A percentile compares a stretch with the other conserved stretches of the same genome.
Conservation (phyloP, 148 eudicot species). For the Dysphania ambrosioides region DNA sequence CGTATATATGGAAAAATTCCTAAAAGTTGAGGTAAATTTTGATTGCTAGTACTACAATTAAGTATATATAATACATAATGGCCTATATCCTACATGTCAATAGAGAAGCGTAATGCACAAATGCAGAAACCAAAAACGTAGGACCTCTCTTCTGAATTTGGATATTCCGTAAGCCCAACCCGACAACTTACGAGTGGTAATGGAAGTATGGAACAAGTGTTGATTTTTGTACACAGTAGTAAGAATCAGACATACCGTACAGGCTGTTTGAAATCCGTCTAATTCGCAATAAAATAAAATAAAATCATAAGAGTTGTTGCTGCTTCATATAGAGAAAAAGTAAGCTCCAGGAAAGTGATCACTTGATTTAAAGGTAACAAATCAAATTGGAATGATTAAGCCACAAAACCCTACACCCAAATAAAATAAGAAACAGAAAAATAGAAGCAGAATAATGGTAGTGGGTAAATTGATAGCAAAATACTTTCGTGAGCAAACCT, state of each 20-base stretch:
- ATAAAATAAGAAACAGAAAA: not conserved
- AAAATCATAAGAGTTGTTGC: not conserved
- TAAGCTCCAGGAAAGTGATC: not conserved
- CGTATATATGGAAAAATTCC: not conserved
- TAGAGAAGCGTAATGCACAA: not conserved
- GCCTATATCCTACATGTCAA: not conserved
- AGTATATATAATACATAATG: too few species aligned
- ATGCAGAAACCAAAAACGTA: not conserved
- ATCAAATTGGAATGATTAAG: not conserved
- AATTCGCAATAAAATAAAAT: not conserved
- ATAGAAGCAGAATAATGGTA: not conserved
- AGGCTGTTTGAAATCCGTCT: not conserved
- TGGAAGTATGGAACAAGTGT: not conserved
- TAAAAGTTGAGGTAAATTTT: not conserved
- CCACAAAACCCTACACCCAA: not conserved
- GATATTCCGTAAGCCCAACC: not conserved
- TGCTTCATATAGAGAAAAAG: not conserved
- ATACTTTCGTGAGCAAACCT: not conserved
- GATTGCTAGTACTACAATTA: too few species aligned
- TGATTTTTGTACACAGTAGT: not conserved
- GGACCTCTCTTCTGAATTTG: not conserved
- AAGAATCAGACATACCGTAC: not conserved
- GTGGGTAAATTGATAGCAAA: slow-evolving; percentile 2
- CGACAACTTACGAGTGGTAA: not conserved
- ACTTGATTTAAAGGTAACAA: not conserved